These are phyloP conservation scores for Eremothecium sinecaudum DNA, from an alignment of 1,139 yeast genomes.

Conservation along the genomic window DNA sequence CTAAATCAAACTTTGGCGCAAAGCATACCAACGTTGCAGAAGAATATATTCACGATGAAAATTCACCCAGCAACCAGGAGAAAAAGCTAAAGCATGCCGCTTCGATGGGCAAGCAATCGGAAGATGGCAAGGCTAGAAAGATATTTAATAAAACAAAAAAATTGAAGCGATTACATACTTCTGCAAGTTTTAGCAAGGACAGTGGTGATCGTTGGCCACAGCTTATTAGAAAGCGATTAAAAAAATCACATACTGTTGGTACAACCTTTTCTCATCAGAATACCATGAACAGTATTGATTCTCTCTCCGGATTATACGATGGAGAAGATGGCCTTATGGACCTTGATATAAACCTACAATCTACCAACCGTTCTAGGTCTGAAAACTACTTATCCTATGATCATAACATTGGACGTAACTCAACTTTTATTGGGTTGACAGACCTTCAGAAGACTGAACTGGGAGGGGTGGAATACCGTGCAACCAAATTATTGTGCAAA, in stretches of 20 bases:
- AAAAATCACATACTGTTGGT: slow-evolving; percentile 10
- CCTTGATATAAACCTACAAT: slow-evolving; percentile 18
- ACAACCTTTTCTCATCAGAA: background rate
- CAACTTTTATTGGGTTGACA: slow-evolving; percentile 74
- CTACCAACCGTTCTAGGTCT: slow-evolving; percentile 33
- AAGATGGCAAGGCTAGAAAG: background rate
- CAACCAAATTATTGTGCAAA: slow-evolving; percentile 65
- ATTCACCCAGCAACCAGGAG: no score
- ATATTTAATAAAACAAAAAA: background rate
- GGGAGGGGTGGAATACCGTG: slow-evolving; percentile 95
- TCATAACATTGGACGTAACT: slow-evolving; percentile 89
- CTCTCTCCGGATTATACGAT: slow-evolving; percentile 7
- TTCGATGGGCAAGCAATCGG: background rate
- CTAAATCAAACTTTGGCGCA: background rate
- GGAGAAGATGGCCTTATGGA: slow-evolving; percentile 20
- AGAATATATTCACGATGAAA: no score
- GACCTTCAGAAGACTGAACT: slow-evolving; percentile 84
- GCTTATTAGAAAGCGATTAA: background rate
- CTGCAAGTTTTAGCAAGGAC: slow-evolving; percentile 1
- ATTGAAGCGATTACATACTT: background rate
- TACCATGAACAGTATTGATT: slow-evolving; percentile 2
- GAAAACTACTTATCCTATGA: slow-evolving; percentile 74
- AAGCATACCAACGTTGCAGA: background rate
- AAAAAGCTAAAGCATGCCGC: no score
- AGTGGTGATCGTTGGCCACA: background rate